Evolutionary conservation across 2,329 filamentous ascomycete species (phyloP), one percentile per base, ranked within the genome.

Genomic region (Pestalotiopsis sp.): DNA sequence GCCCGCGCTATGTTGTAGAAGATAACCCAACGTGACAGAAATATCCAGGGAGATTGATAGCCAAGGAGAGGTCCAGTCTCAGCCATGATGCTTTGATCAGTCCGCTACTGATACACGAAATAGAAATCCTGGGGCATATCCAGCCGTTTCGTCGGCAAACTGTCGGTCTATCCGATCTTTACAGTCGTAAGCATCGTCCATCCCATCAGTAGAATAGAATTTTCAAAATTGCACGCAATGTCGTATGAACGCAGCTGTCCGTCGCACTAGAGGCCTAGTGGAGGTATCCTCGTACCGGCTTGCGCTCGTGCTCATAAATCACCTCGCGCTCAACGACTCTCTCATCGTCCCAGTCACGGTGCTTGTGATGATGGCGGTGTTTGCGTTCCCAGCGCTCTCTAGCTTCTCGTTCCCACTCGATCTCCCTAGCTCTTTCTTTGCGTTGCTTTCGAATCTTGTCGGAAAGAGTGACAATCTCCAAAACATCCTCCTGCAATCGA

Each of bases 381-480:
- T 78, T 78, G 61, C 84, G 81, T 65, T 85, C 85, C 78, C 83
- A 84, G 23, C 86, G 84, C 56, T 87, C 82, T 66, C 85, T 84
- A 72, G 85, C 85, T 57, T 88, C 84, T 67, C 87, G 84, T 80
- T 93, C 90, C 77, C 85, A 90, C 76, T 87, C 82, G 49, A 86
- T 81, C 73, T 90, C 86, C 61, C 84, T 83, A 45, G 84, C 81
- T 65, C 87, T 84, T 20, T 86, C 80, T 75, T 83, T 84, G 69
- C 87, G 86, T 41, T 81, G 87, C 68, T 88, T 88, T 45, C 94
- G 92, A 76, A 98, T 96, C 23, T 93, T 88, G 71, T 97, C 92
- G 0, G 94, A 94, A 3, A 97, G 80, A 71, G 96, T 89, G 31
- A 97, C 93, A 4, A 98, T 88, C 71, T 92, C 90, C 58, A 94